Conservation (phyloP, 2,329 filamentous ascomycete species). For the Pyrenophora graminea region DNA sequence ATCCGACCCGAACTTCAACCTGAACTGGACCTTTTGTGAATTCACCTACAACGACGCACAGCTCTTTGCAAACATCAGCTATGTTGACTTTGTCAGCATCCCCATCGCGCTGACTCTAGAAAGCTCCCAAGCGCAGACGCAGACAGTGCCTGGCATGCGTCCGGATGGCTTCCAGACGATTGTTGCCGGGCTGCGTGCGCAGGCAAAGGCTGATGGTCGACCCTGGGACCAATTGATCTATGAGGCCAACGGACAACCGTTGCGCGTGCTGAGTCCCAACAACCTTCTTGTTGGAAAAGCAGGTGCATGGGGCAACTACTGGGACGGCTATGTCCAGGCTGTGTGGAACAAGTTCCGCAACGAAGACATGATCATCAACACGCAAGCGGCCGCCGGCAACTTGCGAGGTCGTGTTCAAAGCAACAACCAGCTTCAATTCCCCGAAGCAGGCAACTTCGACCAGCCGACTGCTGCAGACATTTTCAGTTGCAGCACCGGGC, state of each 20-base stretch:
- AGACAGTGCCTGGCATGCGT: constrained; percentile 61
- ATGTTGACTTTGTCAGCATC: constrained; percentile 73
- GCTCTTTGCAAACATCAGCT: constrained; percentile 63
- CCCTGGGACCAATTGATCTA: constrained; percentile 66
- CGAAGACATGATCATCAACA: constrained; percentile 62
- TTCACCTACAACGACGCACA: constrained; percentile 55
- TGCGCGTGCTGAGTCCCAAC: constrained; percentile 52
- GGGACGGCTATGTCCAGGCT: constrained; percentile 55
- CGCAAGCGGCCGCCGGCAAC: constrained; percentile 63
- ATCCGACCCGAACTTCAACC: constrained; percentile 52
- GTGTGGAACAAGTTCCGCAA: constrained; percentile 56
- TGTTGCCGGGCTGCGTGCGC: constrained; percentile 58
- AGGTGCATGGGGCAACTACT: constrained; percentile 57
- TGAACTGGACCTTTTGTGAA: constrained; percentile 54
- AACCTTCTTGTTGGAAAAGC: constrained; percentile 53
- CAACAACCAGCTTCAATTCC: constrained; percentile 49
- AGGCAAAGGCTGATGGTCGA: constrained; percentile 60
- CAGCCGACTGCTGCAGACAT: constrained; percentile 65
- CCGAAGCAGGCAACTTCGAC: constrained; percentile 53
- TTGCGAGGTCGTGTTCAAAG: constrained; percentile 56
- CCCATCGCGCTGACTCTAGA: constrained; percentile 52
- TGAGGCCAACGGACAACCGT: constrained; percentile 38
- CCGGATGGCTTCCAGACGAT: constrained; percentile 61
- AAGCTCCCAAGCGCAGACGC: constrained; percentile 45
- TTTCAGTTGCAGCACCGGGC: constrained; percentile 67